Conservation (phyloP, 192 early-diverging fungal species). For the Physocladia obscura region DNA sequence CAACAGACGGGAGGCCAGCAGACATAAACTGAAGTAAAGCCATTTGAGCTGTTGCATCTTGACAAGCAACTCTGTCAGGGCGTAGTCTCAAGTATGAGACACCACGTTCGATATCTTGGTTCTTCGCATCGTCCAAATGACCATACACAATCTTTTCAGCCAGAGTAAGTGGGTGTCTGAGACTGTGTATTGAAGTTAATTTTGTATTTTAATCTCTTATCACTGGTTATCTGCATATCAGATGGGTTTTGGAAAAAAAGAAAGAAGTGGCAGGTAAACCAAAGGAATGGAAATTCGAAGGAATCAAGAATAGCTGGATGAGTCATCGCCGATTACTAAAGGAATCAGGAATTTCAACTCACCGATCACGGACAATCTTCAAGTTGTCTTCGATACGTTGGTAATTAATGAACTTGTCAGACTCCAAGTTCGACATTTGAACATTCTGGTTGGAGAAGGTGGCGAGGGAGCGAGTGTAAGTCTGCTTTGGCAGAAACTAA, state of each 20-base stretch:
- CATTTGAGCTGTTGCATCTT: slow-evolving; percentile 98
- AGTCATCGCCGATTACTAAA: neutral
- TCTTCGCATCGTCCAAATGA: slow-evolving; percentile 91
- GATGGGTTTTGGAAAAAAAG: too few relatives aligned
- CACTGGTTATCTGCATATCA: too few relatives aligned
- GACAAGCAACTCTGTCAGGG: slow-evolving; percentile 98
- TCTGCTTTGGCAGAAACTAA: too few relatives aligned
- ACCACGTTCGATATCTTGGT: slow-evolving; percentile 93
- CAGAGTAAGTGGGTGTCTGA: slow-evolving; percentile 86
- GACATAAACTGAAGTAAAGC: slow-evolving; percentile 99
- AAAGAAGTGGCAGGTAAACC: too few relatives aligned
- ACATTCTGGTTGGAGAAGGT: slow-evolving; percentile 68
- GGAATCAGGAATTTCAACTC: too few relatives aligned
- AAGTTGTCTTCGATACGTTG: slow-evolving; percentile 93
- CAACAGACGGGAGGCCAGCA: slow-evolving; percentile 86
- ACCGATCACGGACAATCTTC: slow-evolving; percentile 89
- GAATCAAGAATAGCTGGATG: neutral
- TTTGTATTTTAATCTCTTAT: too few relatives aligned
- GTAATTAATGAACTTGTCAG: slow-evolving; percentile 96
- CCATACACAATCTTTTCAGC: slow-evolving; percentile 98
- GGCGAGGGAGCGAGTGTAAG: slow-evolving; percentile 31
- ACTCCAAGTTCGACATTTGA: slow-evolving; percentile 87
- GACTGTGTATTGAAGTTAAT: slow-evolving; percentile 50
- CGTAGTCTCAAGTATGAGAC: slow-evolving; percentile 91
- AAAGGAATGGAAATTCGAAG: neutral